Evolutionary conservation across 2,329 filamentous ascomycete genomes (phyloP).

Genomic region (Exophiala oligosperma): DNA sequence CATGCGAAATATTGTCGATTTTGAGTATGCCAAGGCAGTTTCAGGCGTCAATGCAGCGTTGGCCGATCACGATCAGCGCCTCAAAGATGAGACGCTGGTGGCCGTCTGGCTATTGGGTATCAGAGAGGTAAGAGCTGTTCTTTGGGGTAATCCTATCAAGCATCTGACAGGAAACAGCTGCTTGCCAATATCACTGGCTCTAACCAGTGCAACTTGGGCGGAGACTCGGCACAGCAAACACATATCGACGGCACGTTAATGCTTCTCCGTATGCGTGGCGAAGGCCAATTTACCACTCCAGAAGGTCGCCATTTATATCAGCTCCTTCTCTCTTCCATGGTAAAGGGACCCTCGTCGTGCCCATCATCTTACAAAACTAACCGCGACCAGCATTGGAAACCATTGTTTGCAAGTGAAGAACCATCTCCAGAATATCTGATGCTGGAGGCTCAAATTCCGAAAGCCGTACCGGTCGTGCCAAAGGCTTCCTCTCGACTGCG

Average conservation of each 20-base stretch:
- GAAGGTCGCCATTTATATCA: slow-evolving; percentile 17
- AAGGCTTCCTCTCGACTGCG: slow-evolving; percentile 8
- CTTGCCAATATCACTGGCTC: slow-evolving; percentile 13
- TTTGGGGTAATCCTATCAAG: background rate
- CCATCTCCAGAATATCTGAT: slow-evolving; percentile 17
- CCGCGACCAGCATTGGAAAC: slow-evolving; percentile 19
- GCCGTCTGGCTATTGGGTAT: slow-evolving; percentile 20
- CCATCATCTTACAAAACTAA: background rate
- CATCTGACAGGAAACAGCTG: slow-evolving; percentile 13
- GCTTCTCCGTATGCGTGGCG: slow-evolving; percentile 19
- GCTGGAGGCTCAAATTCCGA: slow-evolving; percentile 18
- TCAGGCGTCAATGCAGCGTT: slow-evolving; percentile 15
- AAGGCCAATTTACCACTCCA: slow-evolving; percentile 15
- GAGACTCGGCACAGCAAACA: slow-evolving; percentile 10
- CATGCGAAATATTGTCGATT: slow-evolving; percentile 13
- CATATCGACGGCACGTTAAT: slow-evolving; percentile 21
- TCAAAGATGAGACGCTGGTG: slow-evolving; percentile 20
- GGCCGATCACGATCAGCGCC: slow-evolving; percentile 14
- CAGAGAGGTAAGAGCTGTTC: slow-evolving; percentile 12
- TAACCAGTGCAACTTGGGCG: background rate
- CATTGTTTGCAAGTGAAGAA: slow-evolving; percentile 21
- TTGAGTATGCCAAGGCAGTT: slow-evolving; percentile 17
- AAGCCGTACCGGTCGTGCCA: slow-evolving; percentile 9
- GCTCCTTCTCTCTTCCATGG: slow-evolving; percentile 19
- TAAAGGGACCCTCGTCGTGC: slow-evolving; percentile 2